Evolutionary conservation across 148 eudicot species (phyloP).

Genomic region (Diospyros lotus): DNA sequence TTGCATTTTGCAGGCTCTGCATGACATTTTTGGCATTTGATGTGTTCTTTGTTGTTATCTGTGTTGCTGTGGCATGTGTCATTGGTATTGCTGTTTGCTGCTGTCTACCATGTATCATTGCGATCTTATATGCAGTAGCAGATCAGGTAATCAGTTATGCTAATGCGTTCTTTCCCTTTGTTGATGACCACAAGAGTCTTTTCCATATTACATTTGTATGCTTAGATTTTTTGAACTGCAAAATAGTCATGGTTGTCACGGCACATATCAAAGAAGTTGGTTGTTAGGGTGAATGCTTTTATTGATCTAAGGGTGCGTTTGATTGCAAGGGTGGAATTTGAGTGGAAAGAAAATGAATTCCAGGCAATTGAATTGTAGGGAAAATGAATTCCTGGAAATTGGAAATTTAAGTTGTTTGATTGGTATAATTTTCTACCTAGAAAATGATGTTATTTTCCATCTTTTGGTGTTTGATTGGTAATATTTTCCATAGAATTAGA

Average conservation of each 20-base stretch:
- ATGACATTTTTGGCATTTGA: slow-evolving; percentile 84
- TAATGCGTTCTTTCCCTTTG: background rate
- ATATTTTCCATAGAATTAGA: too few relatives aligned
- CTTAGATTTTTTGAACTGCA: background rate
- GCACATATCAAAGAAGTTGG: background rate
- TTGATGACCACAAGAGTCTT: background rate
- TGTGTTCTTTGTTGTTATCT: slow-evolving; percentile 86
- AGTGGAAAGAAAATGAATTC: too few relatives aligned
- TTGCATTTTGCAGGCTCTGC: slow-evolving; percentile 66
- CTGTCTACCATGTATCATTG: slow-evolving; percentile 91
- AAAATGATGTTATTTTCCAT: too few relatives aligned
- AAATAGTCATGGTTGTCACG: background rate
- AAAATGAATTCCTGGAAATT: too few relatives aligned
- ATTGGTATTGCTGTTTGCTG: slow-evolving; percentile 92
- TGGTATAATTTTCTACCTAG: too few relatives aligned
- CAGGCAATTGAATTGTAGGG: too few relatives aligned
- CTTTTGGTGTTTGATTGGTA: too few relatives aligned
- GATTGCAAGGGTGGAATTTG: too few relatives aligned
- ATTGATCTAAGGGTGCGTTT: too few relatives aligned
- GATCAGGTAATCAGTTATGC: slow-evolving; percentile 62
- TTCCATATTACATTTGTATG: background rate
- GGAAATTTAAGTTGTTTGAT: too few relatives aligned
- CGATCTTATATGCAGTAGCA: slow-evolving; percentile 82
- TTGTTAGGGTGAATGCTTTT: background rate
- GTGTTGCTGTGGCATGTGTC: slow-evolving; percentile 89